Percentiles rank a stretch among this genome's conserved stretches.
Evolutionary conservation across 768 basidiomycete species (phyloP).

Genomic region (Podaxis carcinomalis): DNA sequence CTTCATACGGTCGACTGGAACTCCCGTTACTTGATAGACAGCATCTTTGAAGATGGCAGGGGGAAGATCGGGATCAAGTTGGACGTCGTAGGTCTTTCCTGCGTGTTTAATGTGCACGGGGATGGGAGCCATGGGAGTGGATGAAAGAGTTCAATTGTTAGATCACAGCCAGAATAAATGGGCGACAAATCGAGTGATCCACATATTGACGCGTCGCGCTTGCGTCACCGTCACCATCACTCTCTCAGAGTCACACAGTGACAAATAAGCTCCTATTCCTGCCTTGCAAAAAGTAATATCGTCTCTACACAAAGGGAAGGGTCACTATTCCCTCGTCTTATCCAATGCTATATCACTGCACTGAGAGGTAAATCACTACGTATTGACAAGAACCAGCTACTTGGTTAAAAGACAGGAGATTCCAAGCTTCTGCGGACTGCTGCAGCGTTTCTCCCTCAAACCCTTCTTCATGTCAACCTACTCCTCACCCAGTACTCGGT

Average conservation of each 20-base stretch:
- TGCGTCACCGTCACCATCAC: constrained; percentile 12
- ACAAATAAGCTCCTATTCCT: neutral
- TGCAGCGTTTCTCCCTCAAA: too few species aligned
- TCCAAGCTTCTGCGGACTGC: too few species aligned
- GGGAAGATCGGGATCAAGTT: constrained; percentile 69
- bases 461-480: too few species aligned
- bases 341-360: neutral
- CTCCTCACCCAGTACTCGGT: neutral
- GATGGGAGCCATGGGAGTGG: constrained; percentile 53
- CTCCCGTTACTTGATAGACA: constrained; percentile 77
- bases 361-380: neutral
- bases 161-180: neutral
- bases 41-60: constrained; percentile 77
- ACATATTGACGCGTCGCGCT: constrained; percentile 16
- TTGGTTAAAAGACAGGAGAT: too few species aligned
- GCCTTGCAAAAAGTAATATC: too few species aligned
- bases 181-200: constrained; percentile 6
- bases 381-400: too few species aligned
- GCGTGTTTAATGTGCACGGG: constrained; percentile 88
- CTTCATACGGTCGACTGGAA: constrained; percentile 92
- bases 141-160: constrained; percentile 4
- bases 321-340: neutral
- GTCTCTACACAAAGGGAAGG: too few species aligned
- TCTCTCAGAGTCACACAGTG: neutral
- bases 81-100: constrained; percentile 70